Evolutionary conservation across 495 filamentous ascomycete genomes (phyloP).

Genomic region (Neurospora cerealis): DNA sequence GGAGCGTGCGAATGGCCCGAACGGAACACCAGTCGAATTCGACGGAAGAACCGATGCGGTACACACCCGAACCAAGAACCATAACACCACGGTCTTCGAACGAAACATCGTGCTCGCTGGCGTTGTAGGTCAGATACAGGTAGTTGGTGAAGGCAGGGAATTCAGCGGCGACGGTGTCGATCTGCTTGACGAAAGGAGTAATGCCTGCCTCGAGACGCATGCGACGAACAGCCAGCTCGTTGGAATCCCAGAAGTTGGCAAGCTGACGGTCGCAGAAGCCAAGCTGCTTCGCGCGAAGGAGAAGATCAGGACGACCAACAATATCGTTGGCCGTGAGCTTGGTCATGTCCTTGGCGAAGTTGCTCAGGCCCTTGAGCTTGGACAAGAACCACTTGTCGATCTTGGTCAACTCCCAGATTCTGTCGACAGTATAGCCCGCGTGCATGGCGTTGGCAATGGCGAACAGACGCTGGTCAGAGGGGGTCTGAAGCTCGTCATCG

Average conservation of each 20-base stretch:
- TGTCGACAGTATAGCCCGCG: constrained; percentile 82
- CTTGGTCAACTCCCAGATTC: constrained; percentile 95
- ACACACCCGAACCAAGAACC: constrained; percentile 95
- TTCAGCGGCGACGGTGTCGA: constrained; percentile 95
- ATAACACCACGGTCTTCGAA: constrained; percentile 88
- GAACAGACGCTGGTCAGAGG: constrained; percentile 94
- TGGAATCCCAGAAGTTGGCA: constrained; percentile 87
- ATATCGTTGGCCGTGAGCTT: constrained; percentile 61
- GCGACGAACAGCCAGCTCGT: constrained; percentile 77
- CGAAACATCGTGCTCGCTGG: constrained; percentile 68
- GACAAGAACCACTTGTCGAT: constrained; percentile 97
- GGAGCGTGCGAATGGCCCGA: constrained; percentile 83
- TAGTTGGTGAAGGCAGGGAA: constrained; percentile 96
- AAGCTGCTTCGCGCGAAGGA: constrained; percentile 79
- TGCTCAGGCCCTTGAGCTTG: constrained; percentile 78
- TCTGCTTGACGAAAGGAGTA: constrained; percentile 87
- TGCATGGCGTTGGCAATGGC: constrained; percentile 98
- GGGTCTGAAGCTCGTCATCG: constrained; percentile 89
- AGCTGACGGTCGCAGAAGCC: constrained; percentile 92
- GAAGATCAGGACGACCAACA: constrained; percentile 40
- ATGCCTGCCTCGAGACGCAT: constrained; percentile 77
- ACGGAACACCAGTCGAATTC: constrained; percentile 99
- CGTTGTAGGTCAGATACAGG: constrained; percentile 94
- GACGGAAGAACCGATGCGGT: constrained; percentile 93
- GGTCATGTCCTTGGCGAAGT: constrained; percentile 73